Percentiles rank a stretch among this genome's conserved stretches.
phyloP scores from a whole-genome alignment of 257 asterid genomes.

The Hygrophila difformis region DNA sequence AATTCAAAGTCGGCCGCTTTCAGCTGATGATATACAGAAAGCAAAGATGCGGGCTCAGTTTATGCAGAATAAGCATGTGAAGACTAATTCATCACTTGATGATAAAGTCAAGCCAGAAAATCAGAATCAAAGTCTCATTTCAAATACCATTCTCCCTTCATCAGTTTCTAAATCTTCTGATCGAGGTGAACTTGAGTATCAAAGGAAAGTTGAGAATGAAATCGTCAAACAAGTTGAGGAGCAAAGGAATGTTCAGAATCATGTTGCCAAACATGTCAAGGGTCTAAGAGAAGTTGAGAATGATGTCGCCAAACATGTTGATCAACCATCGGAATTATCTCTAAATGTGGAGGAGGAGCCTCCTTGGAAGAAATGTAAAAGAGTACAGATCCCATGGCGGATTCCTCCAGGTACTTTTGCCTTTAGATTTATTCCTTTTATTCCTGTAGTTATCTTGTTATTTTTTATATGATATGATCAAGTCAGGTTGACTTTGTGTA shows the following conservation, averaged over 20 bases:
- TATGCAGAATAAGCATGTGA: slow-evolving; percentile 67
- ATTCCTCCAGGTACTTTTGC: slow-evolving; percentile 70
- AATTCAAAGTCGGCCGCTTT: slow-evolving; percentile 87
- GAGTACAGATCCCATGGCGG: slow-evolving; percentile 63
- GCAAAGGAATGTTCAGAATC: too few species aligned
- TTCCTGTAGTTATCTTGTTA: slow-evolving; percentile 6
- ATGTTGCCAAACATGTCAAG: slow-evolving; percentile 20
- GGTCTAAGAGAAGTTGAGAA: slow-evolving; percentile 30
- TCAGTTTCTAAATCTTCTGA: slow-evolving; percentile 24
- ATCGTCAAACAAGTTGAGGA: slow-evolving; percentile 19
- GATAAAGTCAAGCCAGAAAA: slow-evolving; percentile 41
- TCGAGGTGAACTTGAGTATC: slow-evolving; percentile 27
- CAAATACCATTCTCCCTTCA: slow-evolving; percentile 28
- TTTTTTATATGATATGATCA: slow-evolving; percentile 2
- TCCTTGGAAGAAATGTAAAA: slow-evolving; percentile 54
- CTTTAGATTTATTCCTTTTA: slow-evolving; percentile 6
- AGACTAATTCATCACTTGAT: slow-evolving; percentile 30
- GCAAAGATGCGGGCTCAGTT: slow-evolving; percentile 94
- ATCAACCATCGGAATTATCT: slow-evolving; percentile 27
- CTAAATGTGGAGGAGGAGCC: slow-evolving; percentile 53
- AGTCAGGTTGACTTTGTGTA: neutral
- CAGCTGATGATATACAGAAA: slow-evolving; percentile 99
- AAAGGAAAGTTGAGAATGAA: slow-evolving; percentile 24
- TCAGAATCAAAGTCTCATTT: slow-evolving; percentile 31
- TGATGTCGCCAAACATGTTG: slow-evolving; percentile 19